These are phyloP conservation scores for Eucalyptus polybractea DNA, from an alignment of 345 rosid species.

Conservation along the genomic window DNA sequence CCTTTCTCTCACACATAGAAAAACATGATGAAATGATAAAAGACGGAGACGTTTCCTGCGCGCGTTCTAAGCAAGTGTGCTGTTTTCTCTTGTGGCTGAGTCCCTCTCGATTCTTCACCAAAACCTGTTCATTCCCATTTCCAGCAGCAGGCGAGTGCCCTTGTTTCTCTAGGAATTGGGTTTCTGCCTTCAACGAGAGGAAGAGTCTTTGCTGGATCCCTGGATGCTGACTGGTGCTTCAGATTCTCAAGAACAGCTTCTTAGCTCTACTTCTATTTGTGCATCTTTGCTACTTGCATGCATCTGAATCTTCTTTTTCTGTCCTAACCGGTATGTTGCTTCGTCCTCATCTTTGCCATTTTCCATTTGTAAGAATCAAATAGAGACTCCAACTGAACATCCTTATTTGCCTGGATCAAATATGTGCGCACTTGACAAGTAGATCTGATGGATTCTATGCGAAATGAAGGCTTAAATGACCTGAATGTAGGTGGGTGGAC, in stretches of 20 bases:
- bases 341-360: background rate
- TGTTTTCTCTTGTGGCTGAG: too few species aligned
- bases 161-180: too few species aligned
- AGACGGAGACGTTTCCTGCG: too few species aligned
- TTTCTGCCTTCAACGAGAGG: background rate
- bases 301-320: background rate
- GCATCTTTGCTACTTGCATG: background rate
- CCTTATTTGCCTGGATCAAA: background rate
- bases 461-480: too few species aligned
- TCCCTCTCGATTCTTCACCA: too few species aligned
- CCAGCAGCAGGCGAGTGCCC: rapidly evolving
- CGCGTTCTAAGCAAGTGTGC: rapidly evolving
- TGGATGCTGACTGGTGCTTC: background rate
- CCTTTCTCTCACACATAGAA: background rate
- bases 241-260: background rate
- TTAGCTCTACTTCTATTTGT: background rate
- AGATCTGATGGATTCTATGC: too few species aligned
- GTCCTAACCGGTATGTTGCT: background rate
- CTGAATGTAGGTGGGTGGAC: too few species aligned
- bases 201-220: background rate
- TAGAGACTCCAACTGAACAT: too few species aligned
- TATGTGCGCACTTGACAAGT: too few species aligned
- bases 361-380: background rate
- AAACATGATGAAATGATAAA: too few species aligned
- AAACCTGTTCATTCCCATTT: too few species aligned